phyloP scores from a whole-genome alignment of 139 green algal species.

The Chlamydomonas eustigma region DNA sequence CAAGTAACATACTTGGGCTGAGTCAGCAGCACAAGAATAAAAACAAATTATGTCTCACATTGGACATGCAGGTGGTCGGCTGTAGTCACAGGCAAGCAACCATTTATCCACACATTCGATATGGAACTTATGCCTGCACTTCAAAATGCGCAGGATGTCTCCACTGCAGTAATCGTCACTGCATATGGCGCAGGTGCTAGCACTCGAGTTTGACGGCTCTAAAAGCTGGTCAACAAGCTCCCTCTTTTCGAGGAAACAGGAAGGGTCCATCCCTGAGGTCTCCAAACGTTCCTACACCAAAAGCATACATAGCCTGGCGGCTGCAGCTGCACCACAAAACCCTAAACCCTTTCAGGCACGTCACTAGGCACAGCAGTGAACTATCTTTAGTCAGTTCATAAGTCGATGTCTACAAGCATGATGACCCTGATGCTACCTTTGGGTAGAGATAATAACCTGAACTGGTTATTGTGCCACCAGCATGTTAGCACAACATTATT shows the following conservation, averaged over 20 bases:
- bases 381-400: background rate
- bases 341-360: no score
- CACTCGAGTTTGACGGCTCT: constrained; percentile 16
- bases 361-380: background rate
- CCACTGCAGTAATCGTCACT: constrained; percentile 44
- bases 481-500: no score
- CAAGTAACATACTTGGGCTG: no score
- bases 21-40: background rate
- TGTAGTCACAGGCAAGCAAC: constrained; percentile 57
- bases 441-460: background rate
- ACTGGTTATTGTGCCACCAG: background rate
- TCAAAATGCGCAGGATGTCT: constrained; percentile 49
- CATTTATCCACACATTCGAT: constrained; percentile 67
- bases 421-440: no score
- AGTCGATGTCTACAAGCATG: background rate
- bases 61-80: constrained; percentile 43
- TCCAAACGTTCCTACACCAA: background rate
- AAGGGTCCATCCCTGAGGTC: background rate
- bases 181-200: constrained; percentile 50
- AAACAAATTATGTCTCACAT: constrained; percentile 28
- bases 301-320: no score
- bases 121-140: constrained; percentile 59
- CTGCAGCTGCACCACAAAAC: no score
- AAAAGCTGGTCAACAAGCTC: constrained; percentile 37
- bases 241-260: constrained; percentile 41